Conservation (phyloP, 768 basidiomycete species). For the Kockovaella imperatae region DNA sequence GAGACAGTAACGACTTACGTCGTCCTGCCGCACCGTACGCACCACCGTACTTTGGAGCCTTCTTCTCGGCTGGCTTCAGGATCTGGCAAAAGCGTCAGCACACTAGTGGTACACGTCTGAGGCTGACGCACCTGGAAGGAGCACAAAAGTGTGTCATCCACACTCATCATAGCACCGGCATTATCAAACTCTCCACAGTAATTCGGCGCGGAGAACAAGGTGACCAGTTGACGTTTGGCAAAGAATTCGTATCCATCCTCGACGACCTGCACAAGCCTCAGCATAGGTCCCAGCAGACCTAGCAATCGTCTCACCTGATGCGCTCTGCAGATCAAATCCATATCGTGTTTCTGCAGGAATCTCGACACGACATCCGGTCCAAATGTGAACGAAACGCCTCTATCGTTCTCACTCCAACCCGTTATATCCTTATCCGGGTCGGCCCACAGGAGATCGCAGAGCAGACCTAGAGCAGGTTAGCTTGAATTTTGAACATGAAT, state of each 20-base stretch:
- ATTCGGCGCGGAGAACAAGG: slow-evolving; percentile 98
- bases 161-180: slow-evolving; percentile 98
- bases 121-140: slow-evolving; percentile 79
- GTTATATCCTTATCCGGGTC: slow-evolving; percentile 95
- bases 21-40: slow-evolving; percentile 40
- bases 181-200: slow-evolving; percentile 45
- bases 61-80: slow-evolving; percentile 98
- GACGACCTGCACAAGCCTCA: too few species aligned
- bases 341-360: slow-evolving; percentile 66
- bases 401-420: slow-evolving; percentile 99
- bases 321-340: slow-evolving; percentile 98
- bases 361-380: slow-evolving; percentile 96
- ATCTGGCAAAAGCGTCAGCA: slow-evolving; percentile 55
- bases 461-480: slow-evolving; percentile 54
- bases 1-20: slow-evolving; percentile 47
- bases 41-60: slow-evolving; percentile 57
- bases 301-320: too few species aligned
- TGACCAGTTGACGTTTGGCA: slow-evolving; percentile 96
- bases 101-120: background rate
- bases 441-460: slow-evolving; percentile 96
- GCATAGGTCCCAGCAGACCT: too few species aligned
- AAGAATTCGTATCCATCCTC: slow-evolving; percentile 96
- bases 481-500: background rate
- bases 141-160: slow-evolving; percentile 92
- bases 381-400: slow-evolving; percentile 98